A percentile compares a stretch with the other conserved stretches of the same genome.
Evolutionary conservation across 495 filamentous ascomycete species (phyloP).

Genomic region (Hypomontagnella monticulosa): DNA sequence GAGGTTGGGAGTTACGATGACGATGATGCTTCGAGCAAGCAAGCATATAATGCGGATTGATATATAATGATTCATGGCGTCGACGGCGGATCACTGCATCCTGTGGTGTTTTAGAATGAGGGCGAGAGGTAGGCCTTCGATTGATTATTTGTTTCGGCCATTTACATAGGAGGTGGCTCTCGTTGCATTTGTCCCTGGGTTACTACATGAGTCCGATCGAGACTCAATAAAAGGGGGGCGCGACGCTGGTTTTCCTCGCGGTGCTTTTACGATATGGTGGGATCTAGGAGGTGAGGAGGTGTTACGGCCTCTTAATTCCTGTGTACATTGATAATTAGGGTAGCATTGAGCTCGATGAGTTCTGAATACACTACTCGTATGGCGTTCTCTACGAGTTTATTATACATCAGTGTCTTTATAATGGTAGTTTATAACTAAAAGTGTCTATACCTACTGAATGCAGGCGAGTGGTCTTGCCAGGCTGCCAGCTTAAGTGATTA

Average conservation of each 20-base stretch:
- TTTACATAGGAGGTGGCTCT: conserved; percentile 5
- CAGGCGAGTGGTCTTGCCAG: too few species aligned
- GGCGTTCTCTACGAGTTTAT: background rate
- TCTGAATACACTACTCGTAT: conserved; percentile 20
- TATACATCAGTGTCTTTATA: background rate
- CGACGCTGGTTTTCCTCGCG: conserved; percentile 4
- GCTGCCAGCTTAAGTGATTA: too few species aligned
- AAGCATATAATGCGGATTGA: background rate
- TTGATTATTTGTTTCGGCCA: conserved; percentile 6
- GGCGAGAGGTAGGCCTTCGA: background rate
- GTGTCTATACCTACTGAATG: too few species aligned
- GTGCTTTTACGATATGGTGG: conserved; percentile 1
- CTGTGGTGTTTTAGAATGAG: conserved; percentile 24
- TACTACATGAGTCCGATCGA: background rate
- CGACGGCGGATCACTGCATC: conserved; percentile 27
- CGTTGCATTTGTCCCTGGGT: conserved; percentile 13
- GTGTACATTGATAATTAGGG: conserved; percentile 11
- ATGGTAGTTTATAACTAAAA: background rate
- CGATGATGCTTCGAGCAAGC: background rate
- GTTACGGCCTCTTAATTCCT: background rate
- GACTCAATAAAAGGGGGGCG: conserved; percentile 2
- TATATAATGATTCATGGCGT: conserved; percentile 28
- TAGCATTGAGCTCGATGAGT: conserved; percentile 21
- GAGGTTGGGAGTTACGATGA: background rate
- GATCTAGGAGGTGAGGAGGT: background rate